These are phyloP conservation scores for Cutaneotrichosporon spelunceum DNA, from an alignment of 1,284 basidiomycete species.

Conservation along the genomic window DNA sequence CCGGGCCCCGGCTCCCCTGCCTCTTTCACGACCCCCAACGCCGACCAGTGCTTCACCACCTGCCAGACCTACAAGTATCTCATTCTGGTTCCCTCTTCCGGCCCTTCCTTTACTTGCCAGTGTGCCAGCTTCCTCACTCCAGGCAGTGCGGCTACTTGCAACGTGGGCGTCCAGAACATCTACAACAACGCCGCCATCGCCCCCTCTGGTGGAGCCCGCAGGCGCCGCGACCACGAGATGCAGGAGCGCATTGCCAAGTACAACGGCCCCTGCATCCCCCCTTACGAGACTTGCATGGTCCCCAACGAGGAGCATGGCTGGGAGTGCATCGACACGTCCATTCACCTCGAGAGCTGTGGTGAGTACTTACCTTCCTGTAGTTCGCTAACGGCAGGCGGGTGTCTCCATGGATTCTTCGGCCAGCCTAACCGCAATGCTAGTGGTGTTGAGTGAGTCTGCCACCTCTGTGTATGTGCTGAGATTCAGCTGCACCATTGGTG, in stretches of 20 bases:
- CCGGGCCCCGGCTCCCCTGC: not conserved
- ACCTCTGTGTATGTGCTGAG: not conserved
- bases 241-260: not conserved
- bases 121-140: slow-evolving; percentile 2
- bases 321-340: slow-evolving; percentile 22
- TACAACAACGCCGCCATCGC: slow-evolving; percentile 4
- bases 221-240: not conserved
- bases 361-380: not conserved
- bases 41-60: slow-evolving; percentile 6
- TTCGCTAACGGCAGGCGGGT: not conserved
- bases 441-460: slow-evolving; percentile 1
- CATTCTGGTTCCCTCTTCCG: not conserved
- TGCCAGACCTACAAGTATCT: slow-evolving; percentile 10
- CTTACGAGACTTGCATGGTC: slow-evolving; percentile 5
- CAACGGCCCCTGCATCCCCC: slow-evolving; percentile 11
- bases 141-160: slow-evolving; percentile 9
- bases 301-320: slow-evolving; percentile 1
- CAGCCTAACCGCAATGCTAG: not conserved
- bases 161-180: not conserved
- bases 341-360: slow-evolving; percentile 14
- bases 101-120: slow-evolving; percentile 7
- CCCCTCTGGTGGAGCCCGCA: not conserved
- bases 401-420: not conserved
- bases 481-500: not conserved
- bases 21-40: not conserved